Conservation (phyloP, 192 early-diverging fungal species). For the Gamsiella multidivaricata region DNA sequence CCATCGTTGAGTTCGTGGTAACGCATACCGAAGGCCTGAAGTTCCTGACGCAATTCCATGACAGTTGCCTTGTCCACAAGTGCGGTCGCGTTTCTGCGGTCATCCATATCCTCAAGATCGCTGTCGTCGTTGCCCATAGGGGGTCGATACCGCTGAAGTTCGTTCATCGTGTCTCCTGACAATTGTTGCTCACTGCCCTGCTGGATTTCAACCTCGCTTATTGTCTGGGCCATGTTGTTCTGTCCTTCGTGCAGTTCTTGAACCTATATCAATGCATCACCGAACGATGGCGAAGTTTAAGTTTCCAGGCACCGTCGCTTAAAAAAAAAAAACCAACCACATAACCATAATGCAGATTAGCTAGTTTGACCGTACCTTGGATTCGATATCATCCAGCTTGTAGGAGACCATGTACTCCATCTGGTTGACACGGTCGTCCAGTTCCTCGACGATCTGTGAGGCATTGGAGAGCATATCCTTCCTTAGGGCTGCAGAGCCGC, state of each 20-base stretch:
- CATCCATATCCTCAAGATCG: background rate
- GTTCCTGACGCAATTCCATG: constrained; percentile 25
- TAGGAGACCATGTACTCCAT: constrained; percentile 29
- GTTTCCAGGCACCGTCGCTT: too few species aligned
- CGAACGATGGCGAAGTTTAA: background rate
- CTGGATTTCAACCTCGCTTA: background rate
- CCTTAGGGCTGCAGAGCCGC: background rate
- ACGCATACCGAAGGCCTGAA: constrained; percentile 26
- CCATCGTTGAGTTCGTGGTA: constrained; percentile 42
- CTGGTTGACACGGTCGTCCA: constrained; percentile 29
- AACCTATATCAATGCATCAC: constrained; percentile 1
- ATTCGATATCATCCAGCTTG: constrained; percentile 35
- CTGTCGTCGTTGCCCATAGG: too few species aligned
- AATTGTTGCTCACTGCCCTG: too few species aligned
- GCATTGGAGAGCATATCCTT: constrained; percentile 30
- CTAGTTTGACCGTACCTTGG: constrained; percentile 13
- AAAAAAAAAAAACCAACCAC: background rate
- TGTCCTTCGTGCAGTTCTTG: constrained; percentile 14
- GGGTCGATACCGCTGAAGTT: background rate
- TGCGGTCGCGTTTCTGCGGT: background rate
- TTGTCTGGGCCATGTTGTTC: background rate
- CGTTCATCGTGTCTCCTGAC: too few species aligned
- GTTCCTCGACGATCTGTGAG: constrained; percentile 21
- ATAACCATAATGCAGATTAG: background rate
- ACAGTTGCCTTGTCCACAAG: constrained; percentile 6